Base-by-base conservation (phyloP, 768 basidiomycete genomes). In the Boletales sp. region DNA sequence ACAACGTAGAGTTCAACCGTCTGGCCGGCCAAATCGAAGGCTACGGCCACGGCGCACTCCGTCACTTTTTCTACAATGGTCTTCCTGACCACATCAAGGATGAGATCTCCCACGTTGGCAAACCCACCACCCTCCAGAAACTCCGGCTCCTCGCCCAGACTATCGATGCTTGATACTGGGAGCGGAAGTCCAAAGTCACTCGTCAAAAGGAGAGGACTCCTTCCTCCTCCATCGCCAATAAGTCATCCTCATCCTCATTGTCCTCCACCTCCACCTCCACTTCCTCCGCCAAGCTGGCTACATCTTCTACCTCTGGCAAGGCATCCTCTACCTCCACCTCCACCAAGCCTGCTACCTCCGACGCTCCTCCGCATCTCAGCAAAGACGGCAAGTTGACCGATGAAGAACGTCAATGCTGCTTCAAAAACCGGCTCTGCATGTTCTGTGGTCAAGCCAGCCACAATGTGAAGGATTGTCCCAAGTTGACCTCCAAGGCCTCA, bases 101-200 rank as follows among this genome's bases (percentile, higher is more conserved):
- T 24, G 21, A 58, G 54, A 31, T 43, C 32, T 36, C 21, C 15
- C 12, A 50, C 43, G 5, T 34, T 49, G 1, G 12, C 21, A 40
- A 40, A 15, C 39, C 39, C 2, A 11, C 9, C 39, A 40, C 10
- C 1, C 39, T 21, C 18, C 5, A 4, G 0, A 42, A 42, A 0
- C 41, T 60, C 7, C 15, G 37, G 0, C 0, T n/a, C 4, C 37
- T 52, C 1, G 47, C 47, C 1, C 60, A 53, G 12, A 11, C 11
- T 0, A 48, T 54, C 15, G 51, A 61, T 27, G 27, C 24, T 1
- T 37, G 37, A 17, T 58, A 62, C 30, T 62, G 54, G 58, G 42
- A 60, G 35, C 39, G 24, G 8, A 48, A 56, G 27, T 34, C 6
- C 0, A 21, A 52, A 18, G 18, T 49, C 14, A 5, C 0, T 4